Evolutionary conservation across 2,329 filamentous ascomycete genomes (phyloP).

Genomic region (Ploettnerulaceae sp.): DNA sequence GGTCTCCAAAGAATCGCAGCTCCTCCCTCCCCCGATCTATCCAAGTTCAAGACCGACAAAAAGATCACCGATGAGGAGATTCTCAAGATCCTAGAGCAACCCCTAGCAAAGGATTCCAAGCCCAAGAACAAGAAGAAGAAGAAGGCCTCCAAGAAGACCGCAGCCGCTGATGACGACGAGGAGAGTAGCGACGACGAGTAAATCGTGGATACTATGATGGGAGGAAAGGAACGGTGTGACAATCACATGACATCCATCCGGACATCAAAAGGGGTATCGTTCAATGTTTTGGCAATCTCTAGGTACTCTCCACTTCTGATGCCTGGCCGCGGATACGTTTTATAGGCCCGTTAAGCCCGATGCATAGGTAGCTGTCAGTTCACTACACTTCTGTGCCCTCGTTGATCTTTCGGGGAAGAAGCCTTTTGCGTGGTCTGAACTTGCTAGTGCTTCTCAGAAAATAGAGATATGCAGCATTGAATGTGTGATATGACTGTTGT

Average conservation of each 20-base stretch:
- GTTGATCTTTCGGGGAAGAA: too few relatives aligned
- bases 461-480: too few relatives aligned
- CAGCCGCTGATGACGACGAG: conserved; percentile 31
- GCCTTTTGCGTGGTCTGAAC: too few relatives aligned
- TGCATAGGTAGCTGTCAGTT: too few relatives aligned
- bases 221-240: neutral
- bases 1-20: conserved; percentile 81
- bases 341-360: too few relatives aligned
- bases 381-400: too few relatives aligned
- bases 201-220: conserved; percentile 7
- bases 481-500: too few relatives aligned
- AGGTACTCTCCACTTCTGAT: too few relatives aligned
- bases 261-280: neutral
- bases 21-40: conserved; percentile 69
- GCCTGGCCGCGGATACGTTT: too few relatives aligned
- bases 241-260: neutral
- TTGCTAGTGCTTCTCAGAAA: too few relatives aligned
- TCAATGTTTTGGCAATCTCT: neutral
- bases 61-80: conserved; percentile 97
- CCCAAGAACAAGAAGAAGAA: conserved; percentile 80
- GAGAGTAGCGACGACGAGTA: conserved; percentile 37
- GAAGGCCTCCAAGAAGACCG: conserved; percentile 56
- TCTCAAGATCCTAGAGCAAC: conserved; percentile 88
- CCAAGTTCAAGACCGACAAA: conserved; percentile 89
- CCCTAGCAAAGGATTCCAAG: conserved; percentile 79